These are phyloP conservation scores for Hyaloperonospora brassicae DNA, from an alignment of 352 stramenopile species.

Conservation along the genomic window DNA sequence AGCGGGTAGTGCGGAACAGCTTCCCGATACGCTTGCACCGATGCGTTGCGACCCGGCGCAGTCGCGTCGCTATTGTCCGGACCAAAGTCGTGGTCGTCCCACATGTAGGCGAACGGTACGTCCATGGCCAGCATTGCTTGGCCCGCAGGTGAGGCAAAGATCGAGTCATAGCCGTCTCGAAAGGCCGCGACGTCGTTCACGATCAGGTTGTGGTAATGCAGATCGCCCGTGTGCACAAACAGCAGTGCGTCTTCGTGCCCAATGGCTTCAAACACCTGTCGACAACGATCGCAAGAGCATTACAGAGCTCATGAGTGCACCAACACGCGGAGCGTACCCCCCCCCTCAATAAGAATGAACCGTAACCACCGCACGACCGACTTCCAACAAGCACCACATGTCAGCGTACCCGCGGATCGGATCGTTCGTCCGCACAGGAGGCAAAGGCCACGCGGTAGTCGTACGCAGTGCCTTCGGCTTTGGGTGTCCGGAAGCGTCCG, in stretches of 20 bases:
- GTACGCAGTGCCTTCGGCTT: slow-evolving; percentile 33
- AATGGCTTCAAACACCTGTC: slow-evolving; percentile 54
- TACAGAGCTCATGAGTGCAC: neutral
- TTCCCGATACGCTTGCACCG: slow-evolving; percentile 71
- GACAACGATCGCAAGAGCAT: slow-evolving; percentile 2
- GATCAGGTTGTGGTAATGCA: slow-evolving; percentile 82
- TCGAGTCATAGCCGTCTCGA: slow-evolving; percentile 51
- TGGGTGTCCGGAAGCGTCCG: slow-evolving; percentile 47
- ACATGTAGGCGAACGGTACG: slow-evolving; percentile 85
- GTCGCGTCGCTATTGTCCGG: slow-evolving; percentile 84
- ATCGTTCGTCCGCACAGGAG: slow-evolving; percentile 76
- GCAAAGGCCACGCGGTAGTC: slow-evolving; percentile 72
- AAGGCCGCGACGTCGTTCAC: slow-evolving; percentile 57
- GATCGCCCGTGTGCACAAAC: slow-evolving; percentile 85
- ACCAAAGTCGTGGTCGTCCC: slow-evolving; percentile 87
- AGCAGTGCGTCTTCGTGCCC: slow-evolving; percentile 58
- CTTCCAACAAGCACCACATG: slow-evolving; percentile 1
- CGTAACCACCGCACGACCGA: neutral
- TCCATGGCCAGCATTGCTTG: slow-evolving; percentile 75
- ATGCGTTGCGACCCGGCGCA: slow-evolving; percentile 56
- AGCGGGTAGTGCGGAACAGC: slow-evolving; percentile 74
- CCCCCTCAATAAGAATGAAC: slow-evolving; percentile 11
- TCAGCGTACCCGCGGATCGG: slow-evolving; percentile 42
- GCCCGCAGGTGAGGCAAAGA: slow-evolving; percentile 64
- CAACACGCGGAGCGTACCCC: neutral